Conservation (phyloP, 176 grass and related monocot species). For the Bonia amplexicaulis region DNA sequence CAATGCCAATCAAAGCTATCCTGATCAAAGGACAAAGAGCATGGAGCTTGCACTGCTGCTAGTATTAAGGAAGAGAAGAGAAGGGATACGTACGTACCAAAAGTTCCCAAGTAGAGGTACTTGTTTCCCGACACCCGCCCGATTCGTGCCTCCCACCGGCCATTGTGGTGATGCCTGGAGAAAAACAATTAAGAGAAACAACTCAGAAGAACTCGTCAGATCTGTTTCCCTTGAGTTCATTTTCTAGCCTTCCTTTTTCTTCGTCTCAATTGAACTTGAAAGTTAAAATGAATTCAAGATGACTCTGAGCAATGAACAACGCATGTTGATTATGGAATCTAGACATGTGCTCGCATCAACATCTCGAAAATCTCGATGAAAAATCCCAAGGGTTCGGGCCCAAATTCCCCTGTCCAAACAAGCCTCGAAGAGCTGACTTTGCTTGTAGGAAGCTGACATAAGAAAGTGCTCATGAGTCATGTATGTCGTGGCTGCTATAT, state of each 20-base stretch:
- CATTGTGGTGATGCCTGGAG: constrained; percentile 84
- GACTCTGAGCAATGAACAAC: too few relatives aligned
- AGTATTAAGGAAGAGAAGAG: background rate
- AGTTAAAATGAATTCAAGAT: too few relatives aligned
- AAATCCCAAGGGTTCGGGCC: background rate
- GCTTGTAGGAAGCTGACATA: background rate
- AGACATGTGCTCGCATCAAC: too few relatives aligned
- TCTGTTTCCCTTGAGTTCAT: background rate
- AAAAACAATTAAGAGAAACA: background rate
- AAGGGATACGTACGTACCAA: constrained; percentile 24
- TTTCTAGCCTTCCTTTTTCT: too few relatives aligned
- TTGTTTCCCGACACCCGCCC: constrained; percentile 81
- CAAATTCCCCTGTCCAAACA: background rate
- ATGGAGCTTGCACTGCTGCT: background rate
- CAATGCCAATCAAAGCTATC: constrained; percentile 16
- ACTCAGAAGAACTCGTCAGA: background rate
- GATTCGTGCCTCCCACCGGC: constrained; percentile 90
- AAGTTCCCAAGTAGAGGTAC: constrained; percentile 92
- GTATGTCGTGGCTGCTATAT: constrained; percentile 3
- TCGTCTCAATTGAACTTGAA: too few relatives aligned
- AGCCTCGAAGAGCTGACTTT: background rate
- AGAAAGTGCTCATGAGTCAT: background rate
- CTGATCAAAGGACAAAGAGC: constrained; percentile 23
- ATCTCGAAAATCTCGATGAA: too few relatives aligned
- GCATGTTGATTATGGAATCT: too few relatives aligned